These are phyloP conservation scores for Aspergillus sclerotiicarbonarius DNA, from an alignment of 495 filamentous ascomycete genomes.

Conservation along the genomic window DNA sequence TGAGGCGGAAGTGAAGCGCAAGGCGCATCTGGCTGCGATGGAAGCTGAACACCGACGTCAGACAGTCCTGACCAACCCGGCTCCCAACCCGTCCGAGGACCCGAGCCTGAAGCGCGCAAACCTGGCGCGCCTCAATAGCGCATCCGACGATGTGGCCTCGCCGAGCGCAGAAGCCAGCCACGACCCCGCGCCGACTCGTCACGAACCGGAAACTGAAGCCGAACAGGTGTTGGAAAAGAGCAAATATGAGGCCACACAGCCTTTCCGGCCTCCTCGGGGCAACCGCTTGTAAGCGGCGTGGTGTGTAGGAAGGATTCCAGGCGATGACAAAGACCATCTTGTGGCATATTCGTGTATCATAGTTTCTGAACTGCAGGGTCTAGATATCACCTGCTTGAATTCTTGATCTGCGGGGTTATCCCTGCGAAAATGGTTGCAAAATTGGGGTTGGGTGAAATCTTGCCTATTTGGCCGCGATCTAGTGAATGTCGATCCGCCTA, in stretches of 20 bases:
- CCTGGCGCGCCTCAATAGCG: conserved; percentile 34
- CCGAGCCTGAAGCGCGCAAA: conserved; percentile 36
- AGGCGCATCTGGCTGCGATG: conserved; percentile 58
- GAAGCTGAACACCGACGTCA: conserved; percentile 51
- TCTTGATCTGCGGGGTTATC: neutral
- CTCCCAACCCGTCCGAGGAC: conserved; percentile 24
- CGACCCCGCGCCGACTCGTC: conserved; percentile 85
- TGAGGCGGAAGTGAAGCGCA: conserved; percentile 63
- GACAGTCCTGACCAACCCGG: conserved; percentile 13
- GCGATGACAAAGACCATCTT: neutral
- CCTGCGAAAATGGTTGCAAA: neutral
- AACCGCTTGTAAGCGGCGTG: conserved; percentile 65
- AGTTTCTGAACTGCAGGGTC: neutral
- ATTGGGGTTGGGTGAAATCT: neutral
- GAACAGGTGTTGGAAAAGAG: conserved; percentile 74
- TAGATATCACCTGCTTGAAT: neutral
- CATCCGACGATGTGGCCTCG: conserved; percentile 59
- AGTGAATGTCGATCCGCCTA: too few relatives aligned
- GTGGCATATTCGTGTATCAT: conserved; percentile 2
- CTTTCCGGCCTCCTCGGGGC: conserved; percentile 72
- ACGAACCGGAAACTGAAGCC: conserved; percentile 70
- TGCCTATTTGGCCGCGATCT: neutral
- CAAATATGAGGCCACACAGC: conserved; percentile 80
- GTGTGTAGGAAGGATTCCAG: neutral
- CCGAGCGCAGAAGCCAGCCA: conserved; percentile 75